Evolutionary conservation across 163 green algal genomes (phyloP), one percentile per base, ranked within the genome.

Genomic region (Scenedesmus sp.): DNA sequence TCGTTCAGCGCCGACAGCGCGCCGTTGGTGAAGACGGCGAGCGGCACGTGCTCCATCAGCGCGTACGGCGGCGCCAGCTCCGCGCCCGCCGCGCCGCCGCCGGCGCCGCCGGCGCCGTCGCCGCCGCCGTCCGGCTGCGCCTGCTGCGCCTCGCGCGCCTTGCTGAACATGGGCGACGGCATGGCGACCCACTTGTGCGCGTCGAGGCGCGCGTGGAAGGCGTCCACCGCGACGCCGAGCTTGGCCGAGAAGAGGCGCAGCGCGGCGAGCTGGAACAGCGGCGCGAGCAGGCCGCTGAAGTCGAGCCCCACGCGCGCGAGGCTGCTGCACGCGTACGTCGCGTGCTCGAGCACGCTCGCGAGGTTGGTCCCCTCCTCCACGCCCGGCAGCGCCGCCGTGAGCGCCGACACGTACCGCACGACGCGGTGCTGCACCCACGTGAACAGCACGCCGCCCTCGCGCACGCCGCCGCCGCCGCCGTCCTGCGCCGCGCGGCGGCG

Each of bases 281-380:
- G 91, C 62, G 89, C 82, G 63, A 99, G 87, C 71, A 98, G 81
- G 29, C 80, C 86, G 29, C 91, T 81, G 79, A 98, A 97, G 88
- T 99, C 97, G 57, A 98, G 80, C 0, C 97, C 97, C 28, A 98
- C 96, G 2, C 97, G 87, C 9, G 86, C 91, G 44, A 99, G 89
- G 45, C 86, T 94, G 57, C 91, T 91, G 26, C 95, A 95, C 77
- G 92, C 98, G 87, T 99, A 98, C 70, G 89, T 93, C 84, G 89
- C 95, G 87, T 98, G 93, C 80, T 99, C 96, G 75, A 98, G 83
- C 33, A 97, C 90, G 13, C 83, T 93, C 11, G 91, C 92, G 70
- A 99, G 84, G 64, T 86, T 91, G 57, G 88, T 89, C 4, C 92
- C 95, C 70, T 98, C 93, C 17, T 77, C 81, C 39, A 98, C 85